Percentiles rank a stretch among this genome's conserved stretches.
These are phyloP conservation scores for Golovinomyces cichoracearum DNA, from an alignment of 2,329 filamentous ascomycete genomes.

Conservation along the genomic window DNA sequence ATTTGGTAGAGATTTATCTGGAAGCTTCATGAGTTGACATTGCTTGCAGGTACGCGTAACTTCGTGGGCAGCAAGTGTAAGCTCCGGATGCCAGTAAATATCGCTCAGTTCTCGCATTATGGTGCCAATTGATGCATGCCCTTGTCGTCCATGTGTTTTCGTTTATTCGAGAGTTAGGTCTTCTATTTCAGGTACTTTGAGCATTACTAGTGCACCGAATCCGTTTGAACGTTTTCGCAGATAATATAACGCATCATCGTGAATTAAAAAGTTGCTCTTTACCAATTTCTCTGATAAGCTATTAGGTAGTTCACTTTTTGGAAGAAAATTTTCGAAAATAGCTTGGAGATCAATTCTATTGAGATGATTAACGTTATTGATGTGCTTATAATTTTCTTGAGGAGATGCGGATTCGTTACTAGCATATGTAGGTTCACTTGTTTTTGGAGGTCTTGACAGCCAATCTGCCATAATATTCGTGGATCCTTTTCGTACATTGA, in stretches of 20 bases:
- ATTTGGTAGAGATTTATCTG: not conserved
- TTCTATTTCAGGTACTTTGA: conserved; percentile 1
- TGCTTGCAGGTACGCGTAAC: not conserved
- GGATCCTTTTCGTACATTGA: not conserved
- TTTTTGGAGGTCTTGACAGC: conserved; percentile 1
- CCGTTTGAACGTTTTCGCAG: not conserved
- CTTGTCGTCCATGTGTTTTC: not conserved
- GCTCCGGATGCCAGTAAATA: not conserved
- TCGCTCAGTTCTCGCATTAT: not conserved
- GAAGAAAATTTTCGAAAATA: not conserved
- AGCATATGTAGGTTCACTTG: not conserved
- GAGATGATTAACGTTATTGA: not conserved
- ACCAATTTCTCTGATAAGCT: not conserved
- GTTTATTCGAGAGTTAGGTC: conserved; percentile 1
- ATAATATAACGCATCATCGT: conserved; percentile 1
- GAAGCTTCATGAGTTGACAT: not conserved
- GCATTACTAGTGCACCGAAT: not conserved
- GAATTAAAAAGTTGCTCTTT: conserved; percentile 1
- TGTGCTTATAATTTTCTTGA: not conserved
- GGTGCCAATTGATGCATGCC: not conserved
- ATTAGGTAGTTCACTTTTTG: not conserved
- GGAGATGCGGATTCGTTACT: not conserved
- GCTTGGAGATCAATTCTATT: not conserved
- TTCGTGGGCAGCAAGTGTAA: conserved; percentile 1
- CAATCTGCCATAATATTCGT: conserved; percentile 1